Conservation (phyloP, 495 filamentous ascomycete species). For the Penicillium coprophilum region DNA sequence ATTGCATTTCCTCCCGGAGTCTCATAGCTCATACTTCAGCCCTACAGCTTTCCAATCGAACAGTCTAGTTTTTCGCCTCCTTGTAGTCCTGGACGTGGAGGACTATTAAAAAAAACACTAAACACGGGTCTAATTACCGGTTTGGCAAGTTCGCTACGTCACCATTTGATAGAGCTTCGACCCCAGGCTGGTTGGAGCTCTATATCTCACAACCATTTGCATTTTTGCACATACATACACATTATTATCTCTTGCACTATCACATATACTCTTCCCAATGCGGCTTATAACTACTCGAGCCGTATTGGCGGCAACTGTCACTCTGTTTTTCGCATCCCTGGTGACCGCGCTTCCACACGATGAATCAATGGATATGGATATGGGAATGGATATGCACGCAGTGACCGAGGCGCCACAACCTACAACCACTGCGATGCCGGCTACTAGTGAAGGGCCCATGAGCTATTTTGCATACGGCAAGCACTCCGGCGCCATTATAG, state of each 20-base stretch:
- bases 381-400: slow-evolving; percentile 38
- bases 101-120: slow-evolving; percentile 1
- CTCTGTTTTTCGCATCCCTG: slow-evolving; percentile 29
- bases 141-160: slow-evolving; percentile 28
- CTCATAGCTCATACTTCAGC: slow-evolving; percentile 29
- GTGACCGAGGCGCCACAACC: slow-evolving; percentile 33
- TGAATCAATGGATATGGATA: slow-evolving; percentile 36
- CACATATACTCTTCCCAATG: slow-evolving; percentile 19
- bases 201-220: background rate
- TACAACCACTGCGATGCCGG: slow-evolving; percentile 1
- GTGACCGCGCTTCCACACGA: slow-evolving; percentile 41
- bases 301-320: slow-evolving; percentile 31
- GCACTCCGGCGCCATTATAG: slow-evolving; percentile 65
- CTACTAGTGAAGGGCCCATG: slow-evolving; percentile 29
- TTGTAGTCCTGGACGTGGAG: background rate
- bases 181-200: slow-evolving; percentile 17
- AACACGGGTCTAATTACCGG: slow-evolving; percentile 1
- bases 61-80: background rate
- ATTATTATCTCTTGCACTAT: background rate
- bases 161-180: slow-evolving; percentile 30
- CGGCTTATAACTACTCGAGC: slow-evolving; percentile 25
- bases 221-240: slow-evolving; percentile 7
- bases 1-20: slow-evolving; percentile 1
- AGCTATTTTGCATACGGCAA: slow-evolving; percentile 79
- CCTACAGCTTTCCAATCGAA: slow-evolving; percentile 15